phyloP scores from a whole-genome alignment of 495 filamentous ascomycete genomes.

The Xanthoparmelia taractica region DNA sequence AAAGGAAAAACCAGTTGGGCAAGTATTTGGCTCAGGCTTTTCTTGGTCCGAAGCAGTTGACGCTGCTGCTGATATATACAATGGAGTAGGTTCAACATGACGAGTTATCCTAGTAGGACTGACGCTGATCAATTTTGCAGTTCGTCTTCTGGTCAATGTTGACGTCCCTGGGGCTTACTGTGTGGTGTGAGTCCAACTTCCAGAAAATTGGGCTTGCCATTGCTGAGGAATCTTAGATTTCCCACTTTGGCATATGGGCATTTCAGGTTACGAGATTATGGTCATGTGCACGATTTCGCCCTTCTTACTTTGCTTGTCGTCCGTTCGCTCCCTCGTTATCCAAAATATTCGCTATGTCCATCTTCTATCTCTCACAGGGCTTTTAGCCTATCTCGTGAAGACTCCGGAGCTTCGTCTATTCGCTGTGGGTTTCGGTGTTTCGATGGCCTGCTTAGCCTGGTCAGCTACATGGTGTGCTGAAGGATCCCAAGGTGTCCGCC shows the following conservation, averaged over 20 bases:
- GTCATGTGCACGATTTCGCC: slow-evolving; percentile 81
- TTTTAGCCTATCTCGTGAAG: slow-evolving; percentile 71
- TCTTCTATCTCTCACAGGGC: slow-evolving; percentile 65
- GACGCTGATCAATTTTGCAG: slow-evolving; percentile 39
- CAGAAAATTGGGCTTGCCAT: not conserved
- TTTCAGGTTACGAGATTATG: slow-evolving; percentile 90
- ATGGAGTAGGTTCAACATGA: slow-evolving; percentile 55
- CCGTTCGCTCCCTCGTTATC: slow-evolving; percentile 58
- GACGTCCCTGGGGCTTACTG: slow-evolving; percentile 75
- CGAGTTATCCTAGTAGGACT: slow-evolving; percentile 15
- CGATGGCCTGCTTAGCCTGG: slow-evolving; percentile 73
- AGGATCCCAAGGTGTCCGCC: slow-evolving; percentile 58
- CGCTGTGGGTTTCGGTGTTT: slow-evolving; percentile 68
- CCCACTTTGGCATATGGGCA: slow-evolving; percentile 99
- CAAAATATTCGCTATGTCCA: slow-evolving; percentile 63
- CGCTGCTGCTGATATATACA: slow-evolving; percentile 82
- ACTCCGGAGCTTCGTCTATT: slow-evolving; percentile 73
- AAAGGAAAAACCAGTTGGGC: slow-evolving; percentile 65
- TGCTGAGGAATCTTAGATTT: slow-evolving; percentile 54
- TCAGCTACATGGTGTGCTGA: slow-evolving; percentile 72
- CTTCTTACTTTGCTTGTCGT: slow-evolving; percentile 63
- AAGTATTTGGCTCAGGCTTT: slow-evolving; percentile 64
- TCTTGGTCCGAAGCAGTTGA: slow-evolving; percentile 69
- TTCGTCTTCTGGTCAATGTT: slow-evolving; percentile 95
- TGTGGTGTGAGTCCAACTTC: slow-evolving; percentile 74